Base-by-base conservation (phyloP, 2,329 filamentous ascomycete species). In the Paraconiothyrium brasiliense region DNA sequence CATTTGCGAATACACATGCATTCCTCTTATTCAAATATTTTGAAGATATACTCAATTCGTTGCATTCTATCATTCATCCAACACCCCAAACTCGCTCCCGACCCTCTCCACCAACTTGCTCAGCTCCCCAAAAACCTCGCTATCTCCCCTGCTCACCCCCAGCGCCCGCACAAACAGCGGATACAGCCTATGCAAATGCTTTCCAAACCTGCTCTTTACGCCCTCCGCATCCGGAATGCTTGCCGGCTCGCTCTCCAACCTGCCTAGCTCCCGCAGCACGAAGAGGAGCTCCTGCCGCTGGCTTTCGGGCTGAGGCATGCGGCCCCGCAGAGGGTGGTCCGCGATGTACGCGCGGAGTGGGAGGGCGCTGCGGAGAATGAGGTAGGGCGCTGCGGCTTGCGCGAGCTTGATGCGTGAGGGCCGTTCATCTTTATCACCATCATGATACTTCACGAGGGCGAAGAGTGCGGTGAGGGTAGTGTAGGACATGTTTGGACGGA, bases 271-370 rank as follows among this genome's bases (percentile, higher is more conserved):
- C 52, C 82, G 80, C 20, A 98, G 82, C 27, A 94, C 84, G 71
- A 92, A 90, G 4, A 91, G 75, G 11, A 99, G 81, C 74, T 97
- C 95, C 64, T 87, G 89, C 47, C 92, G 86, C 72, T 97, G 92
- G 9, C 88, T 90, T 5, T 92, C 83, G 0, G 94, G 94, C 75
- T 95, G 92, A 4, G 95, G 95, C 89, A 96, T 95, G 54, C 89
- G 86, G 0, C 95, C 94, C 14, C 95, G 69, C 22, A 99, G 83
- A 0, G 94, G 94, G 74, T 97, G 94, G 76, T 99, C 95, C 4
- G 93, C 92, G 49, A 96, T 89, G 74, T 97, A 98, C 0, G 90
- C 85, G 59, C 92, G 89, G n/a, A 98, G 80, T 0, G 92, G 89
- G 16, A 97, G 83, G 0, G 92, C 93, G 13, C 91, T 89, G 2